phyloP scores from a whole-genome alignment of 2,329 filamentous ascomycete genomes.

The Clarireedia sp. region DNA sequence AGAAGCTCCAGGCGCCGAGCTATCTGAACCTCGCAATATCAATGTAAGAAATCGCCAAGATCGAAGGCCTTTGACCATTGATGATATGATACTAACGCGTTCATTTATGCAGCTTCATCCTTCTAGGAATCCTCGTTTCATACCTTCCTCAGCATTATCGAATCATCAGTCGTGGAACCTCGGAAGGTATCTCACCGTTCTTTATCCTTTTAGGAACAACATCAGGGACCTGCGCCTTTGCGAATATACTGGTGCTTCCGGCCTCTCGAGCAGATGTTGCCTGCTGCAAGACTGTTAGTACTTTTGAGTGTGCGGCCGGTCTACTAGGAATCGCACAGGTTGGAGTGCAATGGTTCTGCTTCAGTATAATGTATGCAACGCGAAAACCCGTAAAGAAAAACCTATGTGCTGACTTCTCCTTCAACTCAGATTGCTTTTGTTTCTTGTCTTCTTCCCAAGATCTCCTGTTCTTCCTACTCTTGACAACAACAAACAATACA shows the following conservation, averaged over 20 bases:
- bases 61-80: background rate
- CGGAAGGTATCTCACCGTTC: constrained; percentile 90
- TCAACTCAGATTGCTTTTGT: constrained; percentile 68
- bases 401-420: background rate
- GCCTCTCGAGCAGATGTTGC: constrained; percentile 72
- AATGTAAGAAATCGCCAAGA: constrained; percentile 34
- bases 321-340: constrained; percentile 86
- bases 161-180: constrained; percentile 77
- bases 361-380: constrained; percentile 70
- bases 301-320: constrained; percentile 76
- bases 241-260: constrained; percentile 86
- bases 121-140: constrained; percentile 81
- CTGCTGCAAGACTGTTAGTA: constrained; percentile 76
- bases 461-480: constrained; percentile 35
- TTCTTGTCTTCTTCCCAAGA: constrained; percentile 85
- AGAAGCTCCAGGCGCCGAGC: constrained; percentile 42
- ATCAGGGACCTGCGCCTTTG: constrained; percentile 79
- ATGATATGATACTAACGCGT: background rate
- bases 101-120: constrained; percentile 46
- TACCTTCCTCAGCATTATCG: constrained; percentile 93
- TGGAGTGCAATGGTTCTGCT: constrained; percentile 85
- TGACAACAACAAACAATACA: constrained; percentile 43
- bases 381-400: background rate
- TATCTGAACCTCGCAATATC: constrained; percentile 45
- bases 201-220: constrained; percentile 92